These are phyloP conservation scores for Epithele typhae DNA, from an alignment of 768 basidiomycete species.

Conservation along the genomic window DNA sequence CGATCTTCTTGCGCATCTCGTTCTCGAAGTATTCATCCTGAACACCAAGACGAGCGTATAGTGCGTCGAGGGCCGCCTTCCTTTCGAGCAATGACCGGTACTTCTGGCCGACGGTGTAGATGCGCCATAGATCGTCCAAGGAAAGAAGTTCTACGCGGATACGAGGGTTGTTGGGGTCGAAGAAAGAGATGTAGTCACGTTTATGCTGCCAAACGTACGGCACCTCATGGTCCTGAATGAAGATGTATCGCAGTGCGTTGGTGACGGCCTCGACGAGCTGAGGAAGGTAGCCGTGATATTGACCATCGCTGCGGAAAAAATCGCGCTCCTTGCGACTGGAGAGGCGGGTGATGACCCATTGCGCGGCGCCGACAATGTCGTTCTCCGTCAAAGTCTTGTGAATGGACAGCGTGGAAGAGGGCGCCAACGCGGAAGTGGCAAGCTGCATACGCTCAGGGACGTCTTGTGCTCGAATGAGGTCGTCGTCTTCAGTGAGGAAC, in stretches of 20 bases:
- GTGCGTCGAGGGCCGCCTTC: slow-evolving; percentile 51
- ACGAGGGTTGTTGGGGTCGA: slow-evolving; percentile 62
- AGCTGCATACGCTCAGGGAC: slow-evolving; percentile 96
- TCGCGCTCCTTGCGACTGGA: slow-evolving; percentile 66
- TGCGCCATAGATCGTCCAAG: slow-evolving; percentile 85
- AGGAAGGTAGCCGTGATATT: slow-evolving; percentile 53
- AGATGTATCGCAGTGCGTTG: slow-evolving; percentile 73
- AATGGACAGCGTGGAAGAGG: slow-evolving; percentile 53
- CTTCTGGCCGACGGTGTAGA: slow-evolving; percentile 83
- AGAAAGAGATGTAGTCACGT: slow-evolving; percentile 84
- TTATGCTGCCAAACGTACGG: slow-evolving; percentile 95
- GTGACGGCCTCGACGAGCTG: slow-evolving; percentile 78
- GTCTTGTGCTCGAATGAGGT: slow-evolving; percentile 84
- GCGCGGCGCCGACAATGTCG: slow-evolving; percentile 76
- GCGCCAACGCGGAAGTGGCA: slow-evolving; percentile 77
- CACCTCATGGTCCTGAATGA: slow-evolving; percentile 87
- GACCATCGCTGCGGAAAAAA: slow-evolving; percentile 66
- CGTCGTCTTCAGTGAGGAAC: slow-evolving; percentile 89
- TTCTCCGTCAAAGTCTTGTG: slow-evolving; percentile 63
- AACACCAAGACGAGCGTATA: slow-evolving; percentile 65
- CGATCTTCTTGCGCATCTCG: slow-evolving; percentile 60
- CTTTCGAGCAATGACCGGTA: slow-evolving; percentile 85
- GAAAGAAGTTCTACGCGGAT: slow-evolving; percentile 67
- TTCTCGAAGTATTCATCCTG: slow-evolving; percentile 74
- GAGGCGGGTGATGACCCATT: slow-evolving; percentile 83